Base-by-base conservation (phyloP, 2,329 filamentous ascomycete genomes). In the Aspergillus quadrilineatus region DNA sequence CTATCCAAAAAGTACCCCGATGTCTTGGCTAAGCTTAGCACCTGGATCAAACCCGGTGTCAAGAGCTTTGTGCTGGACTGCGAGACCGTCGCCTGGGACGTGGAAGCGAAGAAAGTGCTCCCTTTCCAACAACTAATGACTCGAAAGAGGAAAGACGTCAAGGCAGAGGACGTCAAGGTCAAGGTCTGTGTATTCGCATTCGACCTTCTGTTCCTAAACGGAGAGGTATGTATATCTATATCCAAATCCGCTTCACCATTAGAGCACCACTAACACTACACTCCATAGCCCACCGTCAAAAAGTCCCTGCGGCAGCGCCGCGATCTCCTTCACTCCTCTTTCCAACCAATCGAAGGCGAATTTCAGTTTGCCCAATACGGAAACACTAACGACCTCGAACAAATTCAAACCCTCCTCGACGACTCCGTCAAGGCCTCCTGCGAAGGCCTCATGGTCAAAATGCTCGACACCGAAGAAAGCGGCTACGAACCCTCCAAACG, bases 101-200 rank as follows among this genome's bases (percentile, higher is more conserved):
- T 90, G n/a, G 82, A 83, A 1, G 91, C 94, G 79, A 97, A 96
- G 81, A 96, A 96, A 73, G 90, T 99, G 12, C 75, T 99, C 39
- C 94, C 94, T 0, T 99, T 99, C 79, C 94, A 99, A 73, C 92
- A 96, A 71, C 83, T 99, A 44, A 97, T 97, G 94, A 97, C 94
- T 12, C 85, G 94, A 53, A 99, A 99, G 79, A 88, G 90, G 73
- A 99, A 97, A 77, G 93, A 97, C 65, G 94, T 97, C 68, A 96
- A 96, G 73, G 81, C 90, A 6, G 92, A 96, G 69, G 93, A 97
- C 65, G 89, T 97, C 60, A 97, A 95, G 71, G 88, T 97, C 76
- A 94, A 96, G 72, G 93, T 97, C 44, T 97, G 92, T 73, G 91
- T 97, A 8, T 97, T 96, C 73, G 94, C 93, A 3, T 97, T 97